These are phyloP conservation scores for Boletus holoroseus DNA, from an alignment of 1,284 basidiomycete species.

Conservation along the genomic window DNA sequence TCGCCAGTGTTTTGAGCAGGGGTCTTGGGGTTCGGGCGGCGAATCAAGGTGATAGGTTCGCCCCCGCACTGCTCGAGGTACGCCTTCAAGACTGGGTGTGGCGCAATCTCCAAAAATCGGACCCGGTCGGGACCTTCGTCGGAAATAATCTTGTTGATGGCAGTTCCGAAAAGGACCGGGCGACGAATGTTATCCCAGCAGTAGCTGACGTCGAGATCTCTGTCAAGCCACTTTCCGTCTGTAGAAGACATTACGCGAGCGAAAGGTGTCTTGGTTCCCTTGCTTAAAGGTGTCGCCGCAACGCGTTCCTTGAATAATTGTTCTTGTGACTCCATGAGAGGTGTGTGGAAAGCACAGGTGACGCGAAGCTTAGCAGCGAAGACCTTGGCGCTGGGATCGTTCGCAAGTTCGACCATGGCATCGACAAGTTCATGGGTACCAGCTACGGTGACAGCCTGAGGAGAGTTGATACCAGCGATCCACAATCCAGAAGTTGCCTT, in stretches of 20 bases:
- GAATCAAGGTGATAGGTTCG: slow-evolving; percentile 27
- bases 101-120: slow-evolving; percentile 28
- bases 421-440: slow-evolving; percentile 28
- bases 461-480: slow-evolving; percentile 33
- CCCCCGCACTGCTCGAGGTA: slow-evolving; percentile 32
- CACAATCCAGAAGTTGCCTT: slow-evolving; percentile 27
- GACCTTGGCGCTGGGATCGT: slow-evolving; percentile 27
- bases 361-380: slow-evolving; percentile 29
- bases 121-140: slow-evolving; percentile 28
- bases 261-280: slow-evolving; percentile 21
- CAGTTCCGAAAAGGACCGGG: slow-evolving; percentile 31
- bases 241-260: slow-evolving; percentile 32
- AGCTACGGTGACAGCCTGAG: slow-evolving; percentile 31
- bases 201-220: slow-evolving; percentile 22
- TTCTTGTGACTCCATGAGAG: slow-evolving; percentile 33
- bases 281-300: slow-evolving; percentile 13
- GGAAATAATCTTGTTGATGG: slow-evolving; percentile 29
- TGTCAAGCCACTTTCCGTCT: slow-evolving; percentile 32
- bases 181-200: slow-evolving; percentile 33
- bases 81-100: slow-evolving; percentile 31
- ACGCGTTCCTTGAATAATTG: slow-evolving; percentile 25
- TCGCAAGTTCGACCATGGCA: slow-evolving; percentile 27
- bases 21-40: slow-evolving; percentile 27
- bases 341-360: slow-evolving; percentile 31
- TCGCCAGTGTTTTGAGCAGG: slow-evolving; percentile 31